Base-by-base conservation (phyloP, 1,284 basidiomycete species). In the Rhodotorula sp. region DNA sequence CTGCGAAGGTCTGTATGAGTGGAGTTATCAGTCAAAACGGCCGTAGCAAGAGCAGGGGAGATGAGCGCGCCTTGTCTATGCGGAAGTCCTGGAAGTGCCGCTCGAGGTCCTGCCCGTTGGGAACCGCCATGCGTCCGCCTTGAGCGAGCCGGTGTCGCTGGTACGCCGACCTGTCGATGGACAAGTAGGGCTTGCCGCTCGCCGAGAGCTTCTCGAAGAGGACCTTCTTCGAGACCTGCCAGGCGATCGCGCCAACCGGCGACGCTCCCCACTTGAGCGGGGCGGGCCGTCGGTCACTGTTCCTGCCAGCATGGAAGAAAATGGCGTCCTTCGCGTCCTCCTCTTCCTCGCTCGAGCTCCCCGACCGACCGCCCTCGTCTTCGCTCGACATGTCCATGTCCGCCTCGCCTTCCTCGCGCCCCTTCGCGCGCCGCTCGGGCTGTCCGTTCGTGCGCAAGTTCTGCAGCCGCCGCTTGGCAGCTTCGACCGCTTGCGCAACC, bases 1-100 rank as follows among this genome's bases (percentile, higher is more conserved):
- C 78, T 56, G 74, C 73, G 22, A 77, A 70, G 10, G 81, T 73
- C 74, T 78, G 72, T 5, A 24, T 47, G 34, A 59, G n/a, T 20
- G n/a, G n/a, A 10, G 1, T 10, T 6, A 22, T 39, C 44, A 66
- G 61, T 20, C 6, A 29, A 39, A 15, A 11, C 17, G 53, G 5
- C 4, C 9, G 15, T 17, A 19, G 27, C 24, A n/a, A 29, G 3
- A 17, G 46, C 13, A 30, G 6, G 20, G 29, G 29, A 20, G 30
- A 74, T 39, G 56, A 57, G 39, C 51, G 76, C 60, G 56, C 68
- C 32, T 66, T 62, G 34, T 70, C 66, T 36, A 74, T 65, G 11
- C 63, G 60, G 29, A 58, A 75, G 8, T 62, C 27, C 30, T 47
- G 58, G 49, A 81, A 74, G 27, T 75, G 67, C 22, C 39, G 59